phyloP scores from a whole-genome alignment of 768 basidiomycete genomes.

The Collybiopsis luxurians region DNA sequence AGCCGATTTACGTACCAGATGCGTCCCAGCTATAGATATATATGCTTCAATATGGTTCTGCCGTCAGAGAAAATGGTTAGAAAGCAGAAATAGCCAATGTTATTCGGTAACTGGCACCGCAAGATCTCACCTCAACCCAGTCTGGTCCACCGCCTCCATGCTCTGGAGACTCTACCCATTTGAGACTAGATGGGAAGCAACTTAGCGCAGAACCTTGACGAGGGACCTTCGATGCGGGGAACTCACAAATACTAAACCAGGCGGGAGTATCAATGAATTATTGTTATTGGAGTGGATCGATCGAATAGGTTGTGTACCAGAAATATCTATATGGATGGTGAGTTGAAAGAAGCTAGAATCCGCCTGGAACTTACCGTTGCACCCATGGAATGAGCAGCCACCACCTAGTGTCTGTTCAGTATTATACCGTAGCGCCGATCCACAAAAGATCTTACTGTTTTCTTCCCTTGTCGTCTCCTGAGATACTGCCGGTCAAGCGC shows the following conservation, averaged over 20 bases:
- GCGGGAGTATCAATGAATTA: conserved; percentile 9
- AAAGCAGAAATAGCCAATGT: too few species aligned
- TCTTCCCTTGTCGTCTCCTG: conserved; percentile 69
- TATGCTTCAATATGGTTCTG: conserved; percentile 85
- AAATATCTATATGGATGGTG: conserved; percentile 33
- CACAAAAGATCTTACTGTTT: conserved; percentile 48
- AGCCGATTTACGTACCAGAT: conserved; percentile 53
- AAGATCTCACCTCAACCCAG: conserved; percentile 93
- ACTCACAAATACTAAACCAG: conserved; percentile 79
- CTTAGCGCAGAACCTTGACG: not conserved
- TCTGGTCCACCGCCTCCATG: conserved; percentile 78
- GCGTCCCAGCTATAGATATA: conserved; percentile 82
- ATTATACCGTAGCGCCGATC: too few species aligned
- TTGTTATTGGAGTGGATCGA: conserved; percentile 17
- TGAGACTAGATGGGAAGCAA: conserved; percentile 51
- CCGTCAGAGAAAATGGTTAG: not conserved
- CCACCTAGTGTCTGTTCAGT: conserved; percentile 3
- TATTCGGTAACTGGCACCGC: too few species aligned
- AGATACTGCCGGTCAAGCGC: not conserved
- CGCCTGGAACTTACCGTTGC: conserved; percentile 50
- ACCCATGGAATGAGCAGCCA: conserved; percentile 88
- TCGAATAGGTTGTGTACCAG: conserved; percentile 30
- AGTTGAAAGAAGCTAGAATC: not conserved
- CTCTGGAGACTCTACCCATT: conserved; percentile 92
- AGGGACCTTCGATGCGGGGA: not conserved